Base-by-base conservation (phyloP, 192 early-diverging fungal species). In the Helicostylum pulchrum region DNA sequence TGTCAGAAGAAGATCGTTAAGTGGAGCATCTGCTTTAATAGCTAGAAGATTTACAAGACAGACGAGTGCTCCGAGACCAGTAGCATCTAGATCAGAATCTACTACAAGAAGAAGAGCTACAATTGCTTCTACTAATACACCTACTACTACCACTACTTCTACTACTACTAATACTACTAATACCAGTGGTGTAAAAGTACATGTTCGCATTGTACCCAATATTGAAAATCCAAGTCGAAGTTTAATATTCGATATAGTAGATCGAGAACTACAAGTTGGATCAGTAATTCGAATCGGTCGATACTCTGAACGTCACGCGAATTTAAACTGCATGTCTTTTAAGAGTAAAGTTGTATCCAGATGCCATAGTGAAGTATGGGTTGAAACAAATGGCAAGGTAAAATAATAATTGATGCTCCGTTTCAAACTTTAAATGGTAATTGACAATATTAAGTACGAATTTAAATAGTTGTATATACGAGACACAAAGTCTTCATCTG, bases 401-500 rank as follows among this genome's bases (percentile, higher is more conserved):
- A 19, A n/a, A 26, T 26, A 26, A 26, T 26, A 26, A 20, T 49
- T 12, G n/a, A 19, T 21, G 23, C n/a, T 17, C 23, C 34, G 50
- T 20, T 19, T 20, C 7, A n/a, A 49, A 19, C 45, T 26, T 26
- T 26, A 39, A 10, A 39, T 26, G 0, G 26, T 26, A 26, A 26
- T 26, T 26, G 26, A 26, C 26, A 26, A 26, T 26, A 26, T 26
- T 26, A 26, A 26, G 26, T 26, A 26, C 26, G 2, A 10, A 26
- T 21, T 6, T 26, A 53, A 53, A 42, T 55, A 93, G 88, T 73
- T 95, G 19, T 95, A 76, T 71, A 85, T 94, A 68, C 86, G 85
- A 66, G 93, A 95, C 73, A 88, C 87, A 53, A 90, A 88, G 58
- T 89, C 86, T 19, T 95, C 93, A 8, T 92, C 91, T 31, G 93